phyloP scores from a whole-genome alignment of 129 eudicot species.

The Flaveria brownii region DNA sequence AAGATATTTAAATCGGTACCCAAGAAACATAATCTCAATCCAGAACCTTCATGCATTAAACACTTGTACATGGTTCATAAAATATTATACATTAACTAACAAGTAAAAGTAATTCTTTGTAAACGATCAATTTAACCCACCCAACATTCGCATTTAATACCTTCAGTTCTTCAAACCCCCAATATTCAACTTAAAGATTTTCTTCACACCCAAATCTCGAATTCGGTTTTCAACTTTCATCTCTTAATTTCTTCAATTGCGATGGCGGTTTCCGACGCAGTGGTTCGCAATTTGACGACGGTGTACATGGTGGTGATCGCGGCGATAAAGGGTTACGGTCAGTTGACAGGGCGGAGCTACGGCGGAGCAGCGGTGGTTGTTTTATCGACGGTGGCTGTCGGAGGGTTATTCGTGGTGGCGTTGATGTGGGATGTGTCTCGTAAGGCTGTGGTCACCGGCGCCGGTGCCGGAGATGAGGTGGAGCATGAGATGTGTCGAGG shows the following conservation, averaged over 20 bases:
- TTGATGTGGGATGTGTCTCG: conserved; percentile 77
- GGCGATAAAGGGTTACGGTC: conserved; percentile 56
- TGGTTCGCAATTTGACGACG: conserved; percentile 58
- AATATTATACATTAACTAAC: background rate
- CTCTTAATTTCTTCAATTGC: background rate
- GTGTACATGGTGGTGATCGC: conserved; percentile 62
- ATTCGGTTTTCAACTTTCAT: conserved; percentile 3
- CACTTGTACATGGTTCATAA: background rate
- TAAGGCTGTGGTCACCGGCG: conserved; percentile 44
- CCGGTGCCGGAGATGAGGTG: conserved; percentile 32
- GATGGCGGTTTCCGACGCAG: conserved; percentile 70
- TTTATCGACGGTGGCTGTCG: conserved; percentile 61
- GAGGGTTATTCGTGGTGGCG: conserved; percentile 41
- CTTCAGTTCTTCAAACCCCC: conserved; percentile 22
- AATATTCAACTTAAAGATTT: conserved; percentile 16
- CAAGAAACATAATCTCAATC: background rate
- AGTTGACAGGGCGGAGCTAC: conserved; percentile 56
- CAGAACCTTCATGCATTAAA: background rate
- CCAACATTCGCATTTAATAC: conserved; percentile 31
- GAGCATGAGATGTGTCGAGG: conserved; percentile 64
- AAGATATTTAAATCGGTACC: background rate
- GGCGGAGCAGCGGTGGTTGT: conserved; percentile 53
- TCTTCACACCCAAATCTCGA: conserved; percentile 3
- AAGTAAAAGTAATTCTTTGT: too few relatives aligned
- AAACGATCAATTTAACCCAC: background rate